phyloP scores from a whole-genome alignment of 176 grass and related monocot genomes.

The Oryza punctata region DNA sequence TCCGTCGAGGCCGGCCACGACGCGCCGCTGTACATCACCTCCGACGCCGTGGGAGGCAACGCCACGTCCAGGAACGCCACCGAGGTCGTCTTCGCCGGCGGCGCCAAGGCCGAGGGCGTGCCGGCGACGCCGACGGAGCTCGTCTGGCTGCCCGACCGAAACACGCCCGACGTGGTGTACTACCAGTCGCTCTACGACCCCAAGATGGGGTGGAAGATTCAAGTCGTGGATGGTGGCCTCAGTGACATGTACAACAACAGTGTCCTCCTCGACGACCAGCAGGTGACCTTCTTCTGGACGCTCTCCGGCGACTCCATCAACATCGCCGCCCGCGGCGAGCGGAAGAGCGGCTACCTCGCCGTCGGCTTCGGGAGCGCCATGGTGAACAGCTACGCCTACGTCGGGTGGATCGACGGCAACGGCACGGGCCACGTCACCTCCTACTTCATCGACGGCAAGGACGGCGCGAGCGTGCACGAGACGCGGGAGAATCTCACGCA shows the following conservation, averaged over 20 bases:
- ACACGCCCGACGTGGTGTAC: constrained; percentile 85
- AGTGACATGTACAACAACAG: constrained; percentile 96
- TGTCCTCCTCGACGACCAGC: constrained; percentile 83
- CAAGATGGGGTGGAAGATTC: constrained; percentile 93
- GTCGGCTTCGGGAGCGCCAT: constrained; percentile 72
- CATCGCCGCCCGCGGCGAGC: constrained; percentile 72
- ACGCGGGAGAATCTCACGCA: constrained; percentile 74
- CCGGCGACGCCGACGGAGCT: constrained; percentile 71
- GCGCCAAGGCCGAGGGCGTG: constrained; percentile 59
- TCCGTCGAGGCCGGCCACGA: constrained; percentile 91
- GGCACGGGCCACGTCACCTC: constrained; percentile 65
- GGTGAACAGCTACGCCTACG: constrained; percentile 83
- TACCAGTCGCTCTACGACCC: constrained; percentile 83
- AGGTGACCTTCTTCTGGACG: constrained; percentile 88
- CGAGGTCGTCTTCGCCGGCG: constrained; percentile 79
- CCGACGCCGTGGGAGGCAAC: constrained; percentile 76
- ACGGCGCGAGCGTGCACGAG: constrained; percentile 61
- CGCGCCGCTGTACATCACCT: constrained; percentile 85
- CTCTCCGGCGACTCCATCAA: constrained; percentile 69
- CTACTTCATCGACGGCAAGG: constrained; percentile 75
- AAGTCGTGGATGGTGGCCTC: constrained; percentile 80
- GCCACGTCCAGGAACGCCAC: constrained; percentile 70
- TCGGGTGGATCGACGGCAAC: constrained; percentile 79
- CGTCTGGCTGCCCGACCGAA: constrained; percentile 75
- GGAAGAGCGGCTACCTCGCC: constrained; percentile 83